These are phyloP conservation scores for Spathaspora sp. DNA, from an alignment of 805 yeast species.

Conservation along the genomic window DNA sequence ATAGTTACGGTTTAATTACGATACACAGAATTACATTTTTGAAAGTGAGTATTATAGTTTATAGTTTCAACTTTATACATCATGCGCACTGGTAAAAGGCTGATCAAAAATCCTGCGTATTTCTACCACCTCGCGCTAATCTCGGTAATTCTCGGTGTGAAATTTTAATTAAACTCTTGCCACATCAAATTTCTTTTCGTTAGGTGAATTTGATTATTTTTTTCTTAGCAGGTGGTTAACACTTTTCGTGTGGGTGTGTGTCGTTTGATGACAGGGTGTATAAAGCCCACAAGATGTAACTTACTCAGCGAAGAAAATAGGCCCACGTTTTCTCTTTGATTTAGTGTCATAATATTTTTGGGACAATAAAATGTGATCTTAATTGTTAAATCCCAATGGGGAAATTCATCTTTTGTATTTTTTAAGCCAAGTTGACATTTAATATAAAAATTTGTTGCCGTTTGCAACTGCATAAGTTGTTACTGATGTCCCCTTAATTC, in stretches of 20 bases:
- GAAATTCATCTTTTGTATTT: background rate
- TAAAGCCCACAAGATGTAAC: background rate
- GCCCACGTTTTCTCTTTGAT: background rate
- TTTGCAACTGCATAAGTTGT: background rate
- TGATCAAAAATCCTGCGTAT: background rate
- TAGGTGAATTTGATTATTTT: too few relatives aligned
- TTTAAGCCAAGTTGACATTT: background rate
- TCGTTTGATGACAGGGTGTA: background rate
- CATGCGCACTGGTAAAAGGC: too few relatives aligned
- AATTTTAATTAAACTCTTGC: background rate
- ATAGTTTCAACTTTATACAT: too few relatives aligned
- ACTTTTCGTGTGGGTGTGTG: background rate
- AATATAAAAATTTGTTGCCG: background rate
- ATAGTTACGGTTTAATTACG: background rate
- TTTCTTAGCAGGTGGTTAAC: too few relatives aligned
- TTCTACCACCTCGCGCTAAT: background rate
- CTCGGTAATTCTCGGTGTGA: background rate
- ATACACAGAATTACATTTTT: background rate
- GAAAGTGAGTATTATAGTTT: background rate
- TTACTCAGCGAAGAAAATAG: background rate
- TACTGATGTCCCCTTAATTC: too few relatives aligned
- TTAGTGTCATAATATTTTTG: background rate
- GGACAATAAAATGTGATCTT: background rate
- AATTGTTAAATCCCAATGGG: background rate
- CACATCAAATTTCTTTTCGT: background rate